These are phyloP conservation scores for Ascochyta lentis DNA, from an alignment of 2,329 filamentous ascomycete species.

Conservation along the genomic window DNA sequence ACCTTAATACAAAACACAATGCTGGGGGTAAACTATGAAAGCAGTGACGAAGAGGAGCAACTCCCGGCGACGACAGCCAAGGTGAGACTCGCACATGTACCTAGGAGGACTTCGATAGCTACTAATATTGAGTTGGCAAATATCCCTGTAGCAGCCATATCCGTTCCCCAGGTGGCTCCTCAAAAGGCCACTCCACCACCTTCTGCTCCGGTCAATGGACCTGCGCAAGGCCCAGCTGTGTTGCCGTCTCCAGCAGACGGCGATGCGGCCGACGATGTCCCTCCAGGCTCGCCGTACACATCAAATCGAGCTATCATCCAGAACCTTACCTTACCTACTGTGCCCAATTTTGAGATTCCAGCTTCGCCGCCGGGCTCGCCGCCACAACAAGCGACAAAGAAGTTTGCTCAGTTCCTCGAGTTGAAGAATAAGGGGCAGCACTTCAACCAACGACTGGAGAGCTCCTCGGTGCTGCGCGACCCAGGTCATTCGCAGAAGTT, in stretches of 20 bases:
- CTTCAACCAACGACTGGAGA: conserved; percentile 77
- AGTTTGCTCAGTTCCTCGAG: conserved; percentile 75
- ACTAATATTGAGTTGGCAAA: conserved; percentile 53
- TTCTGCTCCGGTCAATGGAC: conserved; percentile 30
- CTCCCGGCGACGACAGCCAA: conserved; percentile 40
- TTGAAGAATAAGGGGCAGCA: conserved; percentile 80
- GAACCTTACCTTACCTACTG: conserved; percentile 74
- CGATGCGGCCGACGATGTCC: conserved; percentile 23
- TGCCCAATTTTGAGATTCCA: conserved; percentile 77
- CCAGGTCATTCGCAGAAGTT: conserved; percentile 76
- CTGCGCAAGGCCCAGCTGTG: conserved; percentile 37
- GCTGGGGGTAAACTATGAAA: conserved; percentile 54
- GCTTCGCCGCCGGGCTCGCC: conserved; percentile 69
- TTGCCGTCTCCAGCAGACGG: conserved; percentile 28
- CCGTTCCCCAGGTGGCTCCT: conserved; percentile 15
- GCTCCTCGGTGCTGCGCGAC: conserved; percentile 72
- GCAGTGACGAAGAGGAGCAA: conserved; percentile 57
- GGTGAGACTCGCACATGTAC: conserved; percentile 46
- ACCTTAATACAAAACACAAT: conserved; percentile 29
- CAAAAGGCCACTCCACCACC: conserved; percentile 15
- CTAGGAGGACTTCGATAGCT: conserved; percentile 51
- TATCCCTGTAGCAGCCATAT: conserved; percentile 24
- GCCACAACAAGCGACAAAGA: conserved; percentile 61
- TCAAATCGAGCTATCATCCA: conserved; percentile 69
- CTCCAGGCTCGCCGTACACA: conserved; percentile 69